phyloP scores from a whole-genome alignment of 371 early-diverging fungal genomes.

The Chytridiales sp. region DNA sequence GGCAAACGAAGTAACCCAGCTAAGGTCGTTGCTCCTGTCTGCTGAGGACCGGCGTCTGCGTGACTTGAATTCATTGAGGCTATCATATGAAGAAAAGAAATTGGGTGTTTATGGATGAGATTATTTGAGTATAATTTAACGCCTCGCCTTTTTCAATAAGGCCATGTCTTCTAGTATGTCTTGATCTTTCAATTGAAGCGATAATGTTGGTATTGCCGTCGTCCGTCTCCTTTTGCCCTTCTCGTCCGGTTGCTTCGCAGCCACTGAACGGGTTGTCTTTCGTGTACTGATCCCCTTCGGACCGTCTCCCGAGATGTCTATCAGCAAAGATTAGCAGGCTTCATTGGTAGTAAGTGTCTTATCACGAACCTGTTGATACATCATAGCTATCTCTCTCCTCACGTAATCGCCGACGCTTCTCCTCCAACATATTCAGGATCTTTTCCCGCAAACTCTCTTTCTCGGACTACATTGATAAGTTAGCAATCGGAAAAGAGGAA shows the following conservation, averaged over 20 bases:
- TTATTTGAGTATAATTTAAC: neutral
- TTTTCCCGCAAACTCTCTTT: constrained; percentile 68
- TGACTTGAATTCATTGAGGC: neutral
- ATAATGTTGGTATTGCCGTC: constrained; percentile 13
- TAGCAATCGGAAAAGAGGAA: neutral
- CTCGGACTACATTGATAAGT: constrained; percentile 17
- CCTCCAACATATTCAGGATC: constrained; percentile 71
- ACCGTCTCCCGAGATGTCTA: constrained; percentile 32
- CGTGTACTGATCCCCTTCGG: constrained; percentile 31
- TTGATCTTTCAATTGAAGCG: constrained; percentile 15
- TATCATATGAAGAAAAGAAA: neutral
- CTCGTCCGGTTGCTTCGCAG: constrained; percentile 37
- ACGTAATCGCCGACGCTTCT: constrained; percentile 68
- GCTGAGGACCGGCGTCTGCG: too few relatives aligned
- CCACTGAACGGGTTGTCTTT: constrained; percentile 34
- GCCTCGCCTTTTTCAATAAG: constrained; percentile 9
- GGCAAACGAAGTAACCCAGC: too few relatives aligned
- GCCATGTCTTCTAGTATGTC: constrained; percentile 19
- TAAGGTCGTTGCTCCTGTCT: too few relatives aligned
- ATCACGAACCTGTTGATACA: constrained; percentile 55
- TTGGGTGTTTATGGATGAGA: neutral
- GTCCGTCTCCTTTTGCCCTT: constrained; percentile 30
- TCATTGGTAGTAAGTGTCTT: neutral
- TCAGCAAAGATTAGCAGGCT: neutral
- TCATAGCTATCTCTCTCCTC: constrained; percentile 85